These are phyloP conservation scores for Penicillium turbatum DNA, from an alignment of 495 filamentous ascomycete species.

Conservation along the genomic window DNA sequence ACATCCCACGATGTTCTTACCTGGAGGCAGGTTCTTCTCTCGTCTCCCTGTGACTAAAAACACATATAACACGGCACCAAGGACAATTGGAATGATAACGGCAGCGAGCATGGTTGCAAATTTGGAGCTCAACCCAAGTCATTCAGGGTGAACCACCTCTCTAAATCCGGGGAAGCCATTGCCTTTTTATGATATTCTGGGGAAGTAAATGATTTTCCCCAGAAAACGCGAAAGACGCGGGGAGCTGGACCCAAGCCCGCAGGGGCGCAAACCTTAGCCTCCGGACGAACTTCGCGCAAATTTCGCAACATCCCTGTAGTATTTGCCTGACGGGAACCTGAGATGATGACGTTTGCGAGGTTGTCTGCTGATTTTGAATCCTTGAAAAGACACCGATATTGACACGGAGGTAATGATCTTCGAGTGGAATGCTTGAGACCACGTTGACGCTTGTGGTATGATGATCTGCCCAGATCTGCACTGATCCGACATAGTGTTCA, in stretches of 20 bases:
- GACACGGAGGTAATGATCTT: too few relatives aligned
- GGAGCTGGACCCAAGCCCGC: neutral
- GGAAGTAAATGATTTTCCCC: neutral
- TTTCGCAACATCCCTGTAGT: neutral
- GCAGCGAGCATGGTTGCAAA: neutral
- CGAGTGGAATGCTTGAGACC: too few relatives aligned
- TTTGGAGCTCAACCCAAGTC: neutral
- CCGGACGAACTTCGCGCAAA: neutral
- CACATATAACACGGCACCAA: neutral
- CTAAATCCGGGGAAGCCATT: neutral
- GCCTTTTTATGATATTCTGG: neutral
- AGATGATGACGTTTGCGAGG: too few relatives aligned
- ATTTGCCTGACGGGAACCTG: too few relatives aligned
- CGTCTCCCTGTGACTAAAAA: neutral
- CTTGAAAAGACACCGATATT: too few relatives aligned
- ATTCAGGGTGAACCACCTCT: neutral
- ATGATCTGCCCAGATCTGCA: too few relatives aligned
- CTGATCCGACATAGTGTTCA: too few relatives aligned
- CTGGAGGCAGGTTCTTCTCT: neutral
- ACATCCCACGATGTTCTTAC: neutral
- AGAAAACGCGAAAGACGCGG: neutral
- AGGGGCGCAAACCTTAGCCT: neutral
- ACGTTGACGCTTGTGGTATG: too few relatives aligned
- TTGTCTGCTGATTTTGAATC: too few relatives aligned
- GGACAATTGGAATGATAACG: neutral